A percentile compares a stretch with the other conserved stretches of the same genome.
phyloP scores from a whole-genome alignment of 139 green algal genomes.

The Coelastrella sp. region DNA sequence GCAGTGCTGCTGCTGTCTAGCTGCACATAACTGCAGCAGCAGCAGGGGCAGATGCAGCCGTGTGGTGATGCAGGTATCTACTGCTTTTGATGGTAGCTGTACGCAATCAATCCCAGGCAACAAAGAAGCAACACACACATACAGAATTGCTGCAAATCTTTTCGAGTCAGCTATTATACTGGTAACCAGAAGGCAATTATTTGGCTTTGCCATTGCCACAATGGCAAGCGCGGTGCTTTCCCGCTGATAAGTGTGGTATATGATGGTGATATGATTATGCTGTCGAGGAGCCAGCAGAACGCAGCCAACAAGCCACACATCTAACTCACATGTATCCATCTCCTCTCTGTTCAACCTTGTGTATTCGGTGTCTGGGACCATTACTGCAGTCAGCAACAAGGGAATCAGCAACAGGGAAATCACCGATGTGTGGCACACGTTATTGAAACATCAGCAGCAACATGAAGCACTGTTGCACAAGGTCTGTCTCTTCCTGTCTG shows the following conservation, averaged over 20 bases:
- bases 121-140: too few species aligned
- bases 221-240: neutral
- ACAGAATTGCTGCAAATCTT: too few species aligned
- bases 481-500: too few species aligned
- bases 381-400: conserved; percentile 10
- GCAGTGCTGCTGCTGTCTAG: conserved; percentile 1
- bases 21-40: conserved; percentile 15
- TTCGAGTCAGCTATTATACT: too few species aligned
- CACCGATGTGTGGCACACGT: neutral
- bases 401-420: neutral
- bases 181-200: too few species aligned
- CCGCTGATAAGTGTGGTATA: too few species aligned
- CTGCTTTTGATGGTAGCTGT: neutral
- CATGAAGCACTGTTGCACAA: too few species aligned
- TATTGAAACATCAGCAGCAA: too few species aligned
- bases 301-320: too few species aligned
- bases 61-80: neutral
- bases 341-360: neutral
- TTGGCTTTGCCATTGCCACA: neutral
- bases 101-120: too few species aligned
- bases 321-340: conserved; percentile 33
- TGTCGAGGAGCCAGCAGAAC: too few species aligned
- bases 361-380: conserved; percentile 19
- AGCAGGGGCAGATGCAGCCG: conserved; percentile 38
- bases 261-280: too few species aligned